Base-by-base conservation (phyloP, 2,329 filamentous ascomycete species). In the Emmonsiellopsis sp. region DNA sequence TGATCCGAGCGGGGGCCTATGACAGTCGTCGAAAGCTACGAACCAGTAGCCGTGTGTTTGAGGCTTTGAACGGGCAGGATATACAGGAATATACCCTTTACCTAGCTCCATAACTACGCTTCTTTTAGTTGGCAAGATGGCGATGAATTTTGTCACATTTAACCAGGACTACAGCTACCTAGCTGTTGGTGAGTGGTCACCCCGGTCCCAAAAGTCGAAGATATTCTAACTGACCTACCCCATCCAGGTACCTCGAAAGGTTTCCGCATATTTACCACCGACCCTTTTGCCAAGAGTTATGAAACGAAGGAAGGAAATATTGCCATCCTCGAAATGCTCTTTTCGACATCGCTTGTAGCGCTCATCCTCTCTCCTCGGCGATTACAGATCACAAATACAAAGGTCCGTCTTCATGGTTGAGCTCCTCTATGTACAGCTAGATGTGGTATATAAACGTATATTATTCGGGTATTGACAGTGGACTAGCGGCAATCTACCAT, bases 121-220 rank as follows among this genome's bases (percentile, higher is more conserved):
- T 27, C 2, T 31, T 33, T 49, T 21, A 9, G 7, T 11, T 42
- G 56, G 56, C 58, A 78, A 67, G 56, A 88, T 88, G 84, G 74
- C 84, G 48, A 89, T 97, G 77, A 98, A 98, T 73, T 98, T 95
- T 74, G 89, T 98, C 64, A 96, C 92, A 42, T 98, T 97, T 74
- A 98, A 98, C 73, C 93, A 98, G 77, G 93, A 98, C 77, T 90
- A 95, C 76, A 95, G 88, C 79, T 92, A 92, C 71, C 80, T 98
- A 60, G 92, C 92, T 75, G 91, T 98, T 62, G 92, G 89, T 90
- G 77, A 66, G 85, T 72, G 14, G 10, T 40, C 21, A 27, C 21
- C 5, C 37, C 11, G 31, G 21, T 52, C 33, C 51, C 51, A 6
- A 27, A 40, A 11, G 11, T 14, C 31, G 14, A 21, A 9, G 11